These are phyloP conservation scores for Schizosaccharomyces lindneri DNA, from an alignment of 805 yeast species.

Conservation along the genomic window DNA sequence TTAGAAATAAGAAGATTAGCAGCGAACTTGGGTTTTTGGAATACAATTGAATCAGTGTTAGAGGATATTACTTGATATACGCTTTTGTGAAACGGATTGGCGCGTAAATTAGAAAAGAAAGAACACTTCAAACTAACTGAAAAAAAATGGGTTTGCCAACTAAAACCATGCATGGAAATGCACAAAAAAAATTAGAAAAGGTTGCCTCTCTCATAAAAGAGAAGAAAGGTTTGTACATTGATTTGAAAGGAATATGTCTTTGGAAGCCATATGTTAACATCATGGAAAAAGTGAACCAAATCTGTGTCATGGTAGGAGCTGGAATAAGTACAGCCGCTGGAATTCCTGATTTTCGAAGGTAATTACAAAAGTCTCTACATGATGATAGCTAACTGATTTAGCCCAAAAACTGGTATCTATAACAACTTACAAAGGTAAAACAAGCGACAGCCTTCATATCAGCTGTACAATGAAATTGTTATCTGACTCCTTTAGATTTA, in stretches of 20 bases:
- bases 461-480: neutral
- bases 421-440: constrained; percentile 27
- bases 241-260: neutral
- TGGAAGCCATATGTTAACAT: neutral
- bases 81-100: too few relatives aligned
- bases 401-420: constrained; percentile 62
- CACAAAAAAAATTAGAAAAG: neutral
- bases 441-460: too few relatives aligned
- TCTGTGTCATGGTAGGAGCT: constrained; percentile 40
- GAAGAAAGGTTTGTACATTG: neutral
- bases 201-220: neutral
- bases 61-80: too few relatives aligned
- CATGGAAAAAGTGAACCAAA: neutral
- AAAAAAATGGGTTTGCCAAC: neutral
- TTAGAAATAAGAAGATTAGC: too few relatives aligned
- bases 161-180: neutral
- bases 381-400: neutral
- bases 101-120: too few relatives aligned
- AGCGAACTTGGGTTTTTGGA: too few relatives aligned
- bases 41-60: too few relatives aligned
- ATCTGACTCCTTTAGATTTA: constrained; percentile 22
- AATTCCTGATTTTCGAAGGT: constrained; percentile 68
- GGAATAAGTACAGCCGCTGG: constrained; percentile 88
- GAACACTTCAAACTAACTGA: too few relatives aligned
- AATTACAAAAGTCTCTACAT: neutral